These are phyloP conservation scores for Eucommia ulmoides DNA, from an alignment of 257 asterid species.

Conservation along the genomic window DNA sequence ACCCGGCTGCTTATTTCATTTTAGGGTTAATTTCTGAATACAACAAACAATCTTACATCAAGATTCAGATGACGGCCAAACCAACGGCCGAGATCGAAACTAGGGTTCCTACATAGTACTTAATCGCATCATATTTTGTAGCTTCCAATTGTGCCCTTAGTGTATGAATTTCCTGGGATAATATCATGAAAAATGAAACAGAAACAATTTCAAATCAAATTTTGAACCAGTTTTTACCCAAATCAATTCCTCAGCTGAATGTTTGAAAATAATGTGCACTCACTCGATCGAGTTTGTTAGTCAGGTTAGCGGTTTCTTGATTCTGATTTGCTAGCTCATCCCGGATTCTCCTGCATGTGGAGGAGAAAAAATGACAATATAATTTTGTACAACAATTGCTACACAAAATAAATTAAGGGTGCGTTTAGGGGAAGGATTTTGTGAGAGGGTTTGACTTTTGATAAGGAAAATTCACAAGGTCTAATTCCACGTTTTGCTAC, in stretches of 20 bases:
- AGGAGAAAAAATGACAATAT: background rate
- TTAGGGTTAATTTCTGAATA: too few species aligned
- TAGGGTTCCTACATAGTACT: slow-evolving; percentile 84
- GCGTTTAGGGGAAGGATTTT: too few species aligned
- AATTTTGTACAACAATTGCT: background rate
- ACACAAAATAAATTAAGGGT: too few species aligned
- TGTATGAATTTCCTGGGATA: slow-evolving; percentile 69
- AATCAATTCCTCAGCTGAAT: background rate
- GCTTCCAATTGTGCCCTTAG: slow-evolving; percentile 84
- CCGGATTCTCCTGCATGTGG: slow-evolving; percentile 70
- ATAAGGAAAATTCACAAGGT: too few species aligned
- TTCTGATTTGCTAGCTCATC: slow-evolving; percentile 77
- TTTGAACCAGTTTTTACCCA: too few species aligned
- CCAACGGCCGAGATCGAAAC: slow-evolving; percentile 83
- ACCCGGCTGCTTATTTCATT: too few species aligned
- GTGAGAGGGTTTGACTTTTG: too few species aligned
- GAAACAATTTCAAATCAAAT: slow-evolving; percentile 2
- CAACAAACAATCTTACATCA: slow-evolving; percentile 41
- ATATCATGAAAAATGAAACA: background rate
- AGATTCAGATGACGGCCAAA: slow-evolving; percentile 62
- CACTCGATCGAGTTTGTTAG: slow-evolving; percentile 87
- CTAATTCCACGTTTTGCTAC: too few species aligned
- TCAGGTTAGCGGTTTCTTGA: slow-evolving; percentile 81
- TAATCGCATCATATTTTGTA: slow-evolving; percentile 84
- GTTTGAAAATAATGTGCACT: too few species aligned